Conservation (phyloP, 306 rosid species). For the Luffa aegyptiaca region DNA sequence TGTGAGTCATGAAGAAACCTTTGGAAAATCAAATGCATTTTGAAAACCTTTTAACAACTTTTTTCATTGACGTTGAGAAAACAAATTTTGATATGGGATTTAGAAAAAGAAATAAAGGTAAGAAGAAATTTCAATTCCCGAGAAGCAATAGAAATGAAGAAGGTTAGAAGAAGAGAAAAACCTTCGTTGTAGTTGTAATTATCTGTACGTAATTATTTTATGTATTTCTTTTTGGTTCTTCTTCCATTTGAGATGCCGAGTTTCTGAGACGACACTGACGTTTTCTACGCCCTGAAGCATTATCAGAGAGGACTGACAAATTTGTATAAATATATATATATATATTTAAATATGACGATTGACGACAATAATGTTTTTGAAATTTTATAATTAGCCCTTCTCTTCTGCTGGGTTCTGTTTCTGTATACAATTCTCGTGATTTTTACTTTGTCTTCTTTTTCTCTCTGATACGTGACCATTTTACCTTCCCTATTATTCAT, state of each 20-base stretch:
- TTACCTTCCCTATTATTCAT: not conserved
- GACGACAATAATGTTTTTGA: not conserved
- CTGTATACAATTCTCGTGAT: slow-evolving; percentile 7
- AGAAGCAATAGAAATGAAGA: not conserved
- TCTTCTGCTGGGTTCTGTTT: not conserved
- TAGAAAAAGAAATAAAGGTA: not conserved
- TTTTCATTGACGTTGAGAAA: not conserved
- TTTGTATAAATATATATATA: not conserved
- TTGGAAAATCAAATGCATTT: not conserved
- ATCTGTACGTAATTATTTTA: no score
- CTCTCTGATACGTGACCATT: not conserved
- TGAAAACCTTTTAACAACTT: not conserved
- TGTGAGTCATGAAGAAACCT: not conserved
- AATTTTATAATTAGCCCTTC: not conserved
- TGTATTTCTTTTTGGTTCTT: no score
- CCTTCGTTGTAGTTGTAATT: no score
- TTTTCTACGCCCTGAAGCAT: not conserved
- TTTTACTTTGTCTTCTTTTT: not conserved
- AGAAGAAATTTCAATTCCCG: not conserved
- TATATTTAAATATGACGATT: not conserved
- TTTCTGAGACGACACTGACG: not conserved
- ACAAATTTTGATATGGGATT: not conserved
- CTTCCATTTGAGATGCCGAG: not conserved
- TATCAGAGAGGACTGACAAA: not conserved
- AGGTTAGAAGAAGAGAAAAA: no score